Evolutionary conservation across 768 basidiomycete species (phyloP).

Genomic region (Tricholoma flavovirens): DNA sequence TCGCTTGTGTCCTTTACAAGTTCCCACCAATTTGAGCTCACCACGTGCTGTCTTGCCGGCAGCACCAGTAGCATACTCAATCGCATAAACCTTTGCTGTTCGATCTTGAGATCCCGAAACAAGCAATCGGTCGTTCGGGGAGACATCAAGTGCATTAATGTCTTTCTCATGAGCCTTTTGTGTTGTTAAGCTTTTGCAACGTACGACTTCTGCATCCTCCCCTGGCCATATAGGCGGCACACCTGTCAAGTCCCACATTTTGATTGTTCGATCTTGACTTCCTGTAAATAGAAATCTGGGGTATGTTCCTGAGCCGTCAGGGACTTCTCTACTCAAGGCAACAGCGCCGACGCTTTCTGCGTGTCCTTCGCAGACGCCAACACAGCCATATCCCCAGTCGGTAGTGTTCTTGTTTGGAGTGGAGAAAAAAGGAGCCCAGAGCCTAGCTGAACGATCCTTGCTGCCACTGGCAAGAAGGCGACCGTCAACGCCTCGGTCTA

Average conservation of each 20-base stretch:
- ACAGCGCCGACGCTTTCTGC: constrained; percentile 91
- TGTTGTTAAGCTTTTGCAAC: constrained; percentile 75
- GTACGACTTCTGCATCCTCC: constrained; percentile 29
- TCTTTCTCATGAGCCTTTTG: constrained; percentile 96
- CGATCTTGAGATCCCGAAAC: constrained; percentile 96
- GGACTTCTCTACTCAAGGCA: constrained; percentile 61
- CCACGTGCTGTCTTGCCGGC: constrained; percentile 49
- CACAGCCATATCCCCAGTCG: constrained; percentile 62
- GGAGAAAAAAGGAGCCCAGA: constrained; percentile 58
- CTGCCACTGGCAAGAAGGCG: constrained; percentile 82
- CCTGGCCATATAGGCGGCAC: constrained; percentile 30
- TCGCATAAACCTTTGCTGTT: constrained; percentile 84
- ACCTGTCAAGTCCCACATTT: constrained; percentile 91
- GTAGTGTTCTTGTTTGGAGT: constrained; percentile 9
- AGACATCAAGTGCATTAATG: constrained; percentile 92
- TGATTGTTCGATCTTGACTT: constrained; percentile 95
- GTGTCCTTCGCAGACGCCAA: constrained; percentile 89
- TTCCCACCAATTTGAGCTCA: constrained; percentile 71
- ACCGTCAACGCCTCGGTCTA: constrained; percentile 66
- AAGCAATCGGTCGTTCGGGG: constrained; percentile 83
- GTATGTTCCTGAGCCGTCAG: constrained; percentile 19
- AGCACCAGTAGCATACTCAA: constrained; percentile 47
- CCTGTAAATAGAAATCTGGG: constrained; percentile 86
- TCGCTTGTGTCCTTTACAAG: constrained; percentile 93
- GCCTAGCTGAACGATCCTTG: constrained; percentile 83